Evolutionary conservation across 495 filamentous ascomycete species (phyloP).

Genomic region (Penicillium taxi): DNA sequence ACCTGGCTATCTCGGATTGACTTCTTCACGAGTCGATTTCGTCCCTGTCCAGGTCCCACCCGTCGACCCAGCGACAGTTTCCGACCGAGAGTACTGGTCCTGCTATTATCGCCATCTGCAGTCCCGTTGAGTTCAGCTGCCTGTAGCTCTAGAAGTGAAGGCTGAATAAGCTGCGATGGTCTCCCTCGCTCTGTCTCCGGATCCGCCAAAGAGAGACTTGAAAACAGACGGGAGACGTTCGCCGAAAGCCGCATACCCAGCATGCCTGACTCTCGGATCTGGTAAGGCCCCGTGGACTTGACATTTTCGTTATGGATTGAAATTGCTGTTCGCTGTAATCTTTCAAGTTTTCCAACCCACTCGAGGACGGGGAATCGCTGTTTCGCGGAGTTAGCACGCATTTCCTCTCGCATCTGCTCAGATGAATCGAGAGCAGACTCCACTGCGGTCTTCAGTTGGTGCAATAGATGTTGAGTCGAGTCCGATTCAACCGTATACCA

Average conservation of each 20-base stretch:
- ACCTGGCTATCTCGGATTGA: conserved; percentile 11
- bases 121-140: conserved; percentile 6
- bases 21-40: conserved; percentile 11
- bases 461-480: conserved; percentile 43
- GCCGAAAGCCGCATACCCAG: too few relatives aligned
- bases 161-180: conserved; percentile 8
- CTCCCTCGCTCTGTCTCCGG: conserved; percentile 1
- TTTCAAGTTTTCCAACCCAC: conserved; percentile 48
- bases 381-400: conserved; percentile 58
- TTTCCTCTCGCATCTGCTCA: conserved; percentile 41
- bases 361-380: conserved; percentile 60
- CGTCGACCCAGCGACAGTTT: conserved; percentile 21
- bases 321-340: conserved; percentile 39
- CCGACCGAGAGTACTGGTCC: conserved; percentile 5
- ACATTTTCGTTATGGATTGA: conserved; percentile 13
- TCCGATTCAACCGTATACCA: conserved; percentile 51
- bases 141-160: conserved; percentile 12
- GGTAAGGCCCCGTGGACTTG: conserved; percentile 26
- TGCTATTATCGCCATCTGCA: conserved; percentile 1
- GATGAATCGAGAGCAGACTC: conserved; percentile 51
- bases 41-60: conserved; percentile 20
- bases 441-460: conserved; percentile 56
- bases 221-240: too few relatives aligned
- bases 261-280: conserved; percentile 26
- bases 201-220: conserved; percentile 1